Conservation (phyloP, 1,284 basidiomycete genomes). For the Puccinia novopanici region DNA sequence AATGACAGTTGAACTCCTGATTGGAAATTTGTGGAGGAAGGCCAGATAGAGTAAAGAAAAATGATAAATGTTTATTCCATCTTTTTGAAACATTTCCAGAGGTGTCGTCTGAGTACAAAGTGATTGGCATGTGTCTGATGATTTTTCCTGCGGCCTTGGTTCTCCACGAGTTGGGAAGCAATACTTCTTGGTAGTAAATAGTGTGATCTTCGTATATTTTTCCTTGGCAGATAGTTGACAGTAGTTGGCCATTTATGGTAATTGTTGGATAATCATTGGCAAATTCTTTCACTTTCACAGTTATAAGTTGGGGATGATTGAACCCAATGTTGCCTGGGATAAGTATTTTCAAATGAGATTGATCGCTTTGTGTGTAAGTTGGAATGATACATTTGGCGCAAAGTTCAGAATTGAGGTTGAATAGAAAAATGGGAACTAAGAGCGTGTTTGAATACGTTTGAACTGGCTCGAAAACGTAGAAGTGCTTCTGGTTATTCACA, state of each 20-base stretch:
- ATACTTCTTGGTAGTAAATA: too few relatives aligned
- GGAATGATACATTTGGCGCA: neutral
- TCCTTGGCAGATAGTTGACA: neutral
- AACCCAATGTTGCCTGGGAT: neutral
- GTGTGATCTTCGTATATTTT: neutral
- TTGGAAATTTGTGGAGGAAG: constrained; percentile 17
- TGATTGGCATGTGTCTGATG: too few relatives aligned
- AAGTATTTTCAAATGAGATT: neutral
- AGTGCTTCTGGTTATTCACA: neutral
- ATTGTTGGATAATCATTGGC: neutral
- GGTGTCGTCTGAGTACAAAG: too few relatives aligned
- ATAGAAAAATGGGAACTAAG: neutral
- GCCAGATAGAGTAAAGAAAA: too few relatives aligned
- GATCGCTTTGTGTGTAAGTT: neutral
- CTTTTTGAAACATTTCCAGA: too few relatives aligned
- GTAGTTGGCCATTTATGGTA: neutral
- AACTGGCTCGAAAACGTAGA: constrained; percentile 4
- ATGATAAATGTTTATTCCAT: too few relatives aligned
- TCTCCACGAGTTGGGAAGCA: too few relatives aligned
- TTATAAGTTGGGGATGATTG: neutral
- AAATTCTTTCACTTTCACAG: neutral
- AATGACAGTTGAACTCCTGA: constrained; percentile 24
- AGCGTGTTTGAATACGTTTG: neutral
- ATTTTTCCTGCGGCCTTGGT: too few relatives aligned
- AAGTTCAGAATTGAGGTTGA: neutral